These are phyloP conservation scores for Coprinellus micaceus DNA, from an alignment of 768 basidiomycete species.

Conservation along the genomic window DNA sequence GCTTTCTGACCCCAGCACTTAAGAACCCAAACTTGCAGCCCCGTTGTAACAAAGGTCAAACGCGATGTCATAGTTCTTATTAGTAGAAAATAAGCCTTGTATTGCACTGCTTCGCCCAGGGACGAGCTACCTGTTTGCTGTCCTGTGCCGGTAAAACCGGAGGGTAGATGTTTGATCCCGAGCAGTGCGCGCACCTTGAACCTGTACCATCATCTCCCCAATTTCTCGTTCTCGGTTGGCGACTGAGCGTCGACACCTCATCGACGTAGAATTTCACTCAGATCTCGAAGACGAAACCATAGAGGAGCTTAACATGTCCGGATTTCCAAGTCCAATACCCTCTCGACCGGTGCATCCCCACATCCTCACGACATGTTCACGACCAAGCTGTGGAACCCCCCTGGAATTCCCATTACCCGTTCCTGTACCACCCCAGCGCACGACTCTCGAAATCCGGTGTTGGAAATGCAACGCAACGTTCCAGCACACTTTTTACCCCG, in stretches of 20 bases:
- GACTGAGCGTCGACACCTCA: too few species aligned
- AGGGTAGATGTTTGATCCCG: too few species aligned
- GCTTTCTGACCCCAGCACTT: too few species aligned
- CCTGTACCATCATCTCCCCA: background rate
- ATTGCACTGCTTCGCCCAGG: too few species aligned
- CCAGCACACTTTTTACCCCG: slow-evolving; percentile 64
- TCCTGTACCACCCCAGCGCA: slow-evolving; percentile 51
- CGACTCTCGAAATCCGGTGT: slow-evolving; percentile 66
- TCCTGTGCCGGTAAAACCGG: too few species aligned
- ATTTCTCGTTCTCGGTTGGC: background rate
- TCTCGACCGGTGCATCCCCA: slow-evolving; percentile 69
- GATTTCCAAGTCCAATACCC: slow-evolving; percentile 28
- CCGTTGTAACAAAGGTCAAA: too few species aligned
- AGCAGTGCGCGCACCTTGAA: background rate
- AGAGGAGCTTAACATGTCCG: background rate
- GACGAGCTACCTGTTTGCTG: too few species aligned
- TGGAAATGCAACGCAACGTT: slow-evolving; percentile 60
- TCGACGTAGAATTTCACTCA: too few species aligned
- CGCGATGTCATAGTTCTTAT: too few species aligned
- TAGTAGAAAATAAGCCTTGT: too few species aligned
- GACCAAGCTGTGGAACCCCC: slow-evolving; percentile 42
- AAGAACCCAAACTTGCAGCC: too few species aligned
- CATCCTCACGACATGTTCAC: slow-evolving; percentile 57
- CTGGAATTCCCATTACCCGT: slow-evolving; percentile 70
- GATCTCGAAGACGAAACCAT: background rate